A percentile compares a stretch with the other conserved stretches of the same genome.
These are phyloP conservation scores for Fusarium sp. DNA, from an alignment of 2,329 filamentous ascomycete genomes.

Conservation along the genomic window DNA sequence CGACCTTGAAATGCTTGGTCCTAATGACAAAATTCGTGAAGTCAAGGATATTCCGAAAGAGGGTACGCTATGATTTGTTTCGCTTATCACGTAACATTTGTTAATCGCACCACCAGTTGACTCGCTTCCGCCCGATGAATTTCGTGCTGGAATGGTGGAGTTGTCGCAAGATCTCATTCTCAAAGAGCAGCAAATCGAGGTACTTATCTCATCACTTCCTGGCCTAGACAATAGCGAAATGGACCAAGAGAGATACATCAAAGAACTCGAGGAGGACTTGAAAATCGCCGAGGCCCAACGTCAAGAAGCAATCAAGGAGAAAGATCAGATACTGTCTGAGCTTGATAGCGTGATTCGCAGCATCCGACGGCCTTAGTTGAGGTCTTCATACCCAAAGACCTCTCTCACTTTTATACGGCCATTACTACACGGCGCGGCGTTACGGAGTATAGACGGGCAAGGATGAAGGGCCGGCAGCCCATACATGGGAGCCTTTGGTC, in stretches of 20 bases:
- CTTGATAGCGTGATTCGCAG: conserved; percentile 74
- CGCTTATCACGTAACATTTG: not conserved
- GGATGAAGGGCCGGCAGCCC: not conserved
- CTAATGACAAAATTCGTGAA: conserved; percentile 72
- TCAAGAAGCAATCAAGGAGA: conserved; percentile 75
- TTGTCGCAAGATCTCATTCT: conserved; percentile 82
- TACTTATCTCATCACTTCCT: conserved; percentile 80
- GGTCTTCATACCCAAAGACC: not conserved
- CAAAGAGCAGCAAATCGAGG: conserved; percentile 88
- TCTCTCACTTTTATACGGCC: not conserved
- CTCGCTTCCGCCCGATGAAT: conserved; percentile 74
- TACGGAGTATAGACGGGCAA: conserved; percentile 20
- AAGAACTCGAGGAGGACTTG: conserved; percentile 75
- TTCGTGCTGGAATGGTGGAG: conserved; percentile 78
- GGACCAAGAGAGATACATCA: conserved; percentile 79
- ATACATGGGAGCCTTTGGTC: conserved; percentile 1
- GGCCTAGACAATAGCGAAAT: conserved; percentile 84
- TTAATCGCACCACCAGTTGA: conserved; percentile 63
- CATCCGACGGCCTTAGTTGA: conserved; percentile 69
- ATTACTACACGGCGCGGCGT: conserved; percentile 43
- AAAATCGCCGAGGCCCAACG: conserved; percentile 74
- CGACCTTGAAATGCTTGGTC: conserved; percentile 72
- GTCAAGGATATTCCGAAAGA: conserved; percentile 70
- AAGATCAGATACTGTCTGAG: conserved; percentile 71
- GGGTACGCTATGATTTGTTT: conserved; percentile 54